Evolutionary conservation across 352 stramenopile genomes (phyloP), one percentile per base, ranked within the genome.

Genomic region (Discostella stelligera): DNA sequence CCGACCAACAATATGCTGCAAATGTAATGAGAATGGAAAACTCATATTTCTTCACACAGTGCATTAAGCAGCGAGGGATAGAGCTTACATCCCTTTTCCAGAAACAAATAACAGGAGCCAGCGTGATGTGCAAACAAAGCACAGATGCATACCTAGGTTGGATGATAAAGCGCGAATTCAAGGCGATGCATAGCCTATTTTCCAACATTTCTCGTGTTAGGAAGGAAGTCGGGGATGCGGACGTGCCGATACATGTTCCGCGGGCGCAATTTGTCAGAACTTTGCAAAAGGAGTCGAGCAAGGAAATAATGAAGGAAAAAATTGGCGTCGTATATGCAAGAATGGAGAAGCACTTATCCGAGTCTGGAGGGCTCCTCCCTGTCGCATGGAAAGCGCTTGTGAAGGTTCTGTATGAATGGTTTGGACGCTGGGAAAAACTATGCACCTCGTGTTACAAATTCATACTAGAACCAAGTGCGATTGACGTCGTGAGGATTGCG

Each of bases 111-210:
- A 85, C 74, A 8, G 84, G 81, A 58, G 86, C 88, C 49, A 92
- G 85, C 54, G 69, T 82, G 9, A 86, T 91, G 53, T 91, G 83
- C 60, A 93, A 92, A 60, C 65, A 90, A 39, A 91, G 85, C 58
- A 92, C 86, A 18, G 86, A 93, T 80, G 84, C 86, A 10, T 93
- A 93, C 55, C 70, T 93, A 32, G 84, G 82, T 44, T 93, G 86
- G 85, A 93, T 91, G 85, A 93, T 93, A 49, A 91, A 92, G 63
- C 75, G 86, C 52, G 88, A 93, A 74, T 92, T 93, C 66, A 90
- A 90, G 73, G 81, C 77, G 54, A 79, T 92, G 49, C 86, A 93
- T 65, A 84, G 79, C 21, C 67, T 93, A 0, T 93, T 93, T 71
- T 88, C 84, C 0, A 88, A 87, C 32, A 87, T 93, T 50, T 90